phyloP scores from a whole-genome alignment of 2,329 filamentous ascomycete species.

The Hypocreales sp. region DNA sequence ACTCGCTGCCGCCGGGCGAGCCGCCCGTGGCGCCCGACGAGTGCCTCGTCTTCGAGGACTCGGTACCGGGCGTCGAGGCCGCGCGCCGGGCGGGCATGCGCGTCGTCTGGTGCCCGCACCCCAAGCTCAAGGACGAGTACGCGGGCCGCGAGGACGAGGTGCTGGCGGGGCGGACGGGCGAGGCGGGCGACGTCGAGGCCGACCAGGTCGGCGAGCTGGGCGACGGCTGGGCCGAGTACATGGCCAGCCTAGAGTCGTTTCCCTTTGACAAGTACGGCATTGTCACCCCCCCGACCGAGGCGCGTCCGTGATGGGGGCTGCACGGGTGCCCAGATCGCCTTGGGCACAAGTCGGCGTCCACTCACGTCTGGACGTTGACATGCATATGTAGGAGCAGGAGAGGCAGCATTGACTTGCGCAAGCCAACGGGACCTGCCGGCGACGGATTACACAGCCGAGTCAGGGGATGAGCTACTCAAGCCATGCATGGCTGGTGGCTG shows the following conservation, averaged over 20 bases:
- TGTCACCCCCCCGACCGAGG: conserved; percentile 16
- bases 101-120: conserved; percentile 83
- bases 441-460: too few relatives aligned
- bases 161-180: conserved; percentile 65
- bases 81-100: conserved; percentile 88
- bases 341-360: too few relatives aligned
- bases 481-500: too few relatives aligned
- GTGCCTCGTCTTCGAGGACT: conserved; percentile 93
- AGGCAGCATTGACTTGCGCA: too few relatives aligned
- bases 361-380: too few relatives aligned
- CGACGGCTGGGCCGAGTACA: conserved; percentile 47
- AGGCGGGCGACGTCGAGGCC: conserved; percentile 39
- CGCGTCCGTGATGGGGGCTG: too few relatives aligned
- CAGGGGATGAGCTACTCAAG: too few relatives aligned
- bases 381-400: too few relatives aligned
- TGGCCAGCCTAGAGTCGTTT: conserved; percentile 33
- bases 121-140: conserved; percentile 61
- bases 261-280: conserved; percentile 46
- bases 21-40: conserved; percentile 61
- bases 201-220: conserved; percentile 40
- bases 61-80: conserved; percentile 81
- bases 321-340: too few relatives aligned
- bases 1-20: conserved; percentile 46
- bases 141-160: conserved; percentile 64
- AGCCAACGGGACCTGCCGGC: too few relatives aligned